Evolutionary conservation across 176 grass and related monocot genomes (phyloP), one percentile per base, ranked within the genome.

Genomic region (Juncus effusus): DNA sequence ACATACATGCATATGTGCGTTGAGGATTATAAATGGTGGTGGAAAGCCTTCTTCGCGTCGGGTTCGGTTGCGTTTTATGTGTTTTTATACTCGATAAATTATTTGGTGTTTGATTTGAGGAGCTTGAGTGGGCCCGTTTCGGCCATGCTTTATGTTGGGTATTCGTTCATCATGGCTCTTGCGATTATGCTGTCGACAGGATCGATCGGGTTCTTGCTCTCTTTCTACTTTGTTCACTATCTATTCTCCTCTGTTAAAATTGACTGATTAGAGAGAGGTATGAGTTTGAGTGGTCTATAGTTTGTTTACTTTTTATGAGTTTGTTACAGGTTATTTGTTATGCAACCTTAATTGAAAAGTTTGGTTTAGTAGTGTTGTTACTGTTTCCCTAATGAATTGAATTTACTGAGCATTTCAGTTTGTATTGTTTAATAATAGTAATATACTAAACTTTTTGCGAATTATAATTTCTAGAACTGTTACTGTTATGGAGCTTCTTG

Each of bases 11-110:
- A 92, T 49, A 80, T 92, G 19, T 92, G 89, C 38, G 81, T 87
- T 15, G 89, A 92, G 81, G 89, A 92, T 79, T 92, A 84, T 84
- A 87, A 65, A 66, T 92, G 89, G 89, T 92, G 89, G 89, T 87
- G 89, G 89, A 92, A 92, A 74, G 89, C 89, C 49, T 92, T 92
- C 60, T 92, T 92, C 69, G 84, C 89, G 11, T 92, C 84, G 13
- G 89, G 89, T 8, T 87, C 89, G 0, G 84, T 92, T 0, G 79
- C 84, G 8, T 54, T 92, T 63, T 92, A 87, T 51, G 89, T 92
- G n/a, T 87, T 92, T 70, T 53, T 92, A 28, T 92, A 92, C 84
- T 87, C 89, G 0, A 77, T 92, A 71, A 87, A 87, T 64, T 92
- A 92, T 71, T 70, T 92, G 51, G 89, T 92, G 61, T 92, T 92